Base-by-base conservation (phyloP, 345 rosid genomes). In the Lepidium didymum region DNA sequence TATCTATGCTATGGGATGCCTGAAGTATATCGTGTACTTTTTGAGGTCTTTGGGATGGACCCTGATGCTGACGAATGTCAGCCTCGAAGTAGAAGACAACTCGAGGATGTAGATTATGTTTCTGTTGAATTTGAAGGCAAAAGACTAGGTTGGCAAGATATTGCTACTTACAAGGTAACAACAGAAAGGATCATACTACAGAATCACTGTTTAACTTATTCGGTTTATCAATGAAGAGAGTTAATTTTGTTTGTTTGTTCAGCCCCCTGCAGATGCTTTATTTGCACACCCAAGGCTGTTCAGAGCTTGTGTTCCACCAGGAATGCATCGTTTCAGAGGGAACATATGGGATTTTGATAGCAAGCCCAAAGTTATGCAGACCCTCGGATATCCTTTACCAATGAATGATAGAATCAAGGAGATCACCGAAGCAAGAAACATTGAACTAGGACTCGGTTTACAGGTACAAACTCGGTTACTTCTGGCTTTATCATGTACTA, bases 41-140 rank as follows among this genome's bases (percentile, higher is more conserved):
- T 94, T 58, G 96, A 94, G 79, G 99, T 94, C 11, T 91, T 94
- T 62, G 99, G 92, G 68, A 87, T 94, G 99, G 99, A 94, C 56
- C 97, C 96, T 34, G 97, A 91, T 13, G 89, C 89, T 5, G 96
- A 91, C 34, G 97, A 91, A 4, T 90, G 95, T 78, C 95, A 91
- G 41, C 99, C 99, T 50, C 87, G 83, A 60, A 69, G 87, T 25
- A 86, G 99, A 63, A 87, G 99, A 70, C 99, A 94, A 74, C 97
- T 88, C 23, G 96, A 87, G 80, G 97, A 94, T 68, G 95, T 91
- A 60, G 97, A 94, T 81, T 86, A 83, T 76, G 99, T 94, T 49
- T 90, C 96, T 72, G 87, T 83, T 27, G 97, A 94, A 79, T 94
- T 91, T 15, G 97, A 94, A 67, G 91, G 83, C 67, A 87, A 81